Percentiles rank a stretch among this genome's conserved stretches.
phyloP scores from a whole-genome alignment of 169 alveolate genomes.

The Eimeria falciformis region DNA sequence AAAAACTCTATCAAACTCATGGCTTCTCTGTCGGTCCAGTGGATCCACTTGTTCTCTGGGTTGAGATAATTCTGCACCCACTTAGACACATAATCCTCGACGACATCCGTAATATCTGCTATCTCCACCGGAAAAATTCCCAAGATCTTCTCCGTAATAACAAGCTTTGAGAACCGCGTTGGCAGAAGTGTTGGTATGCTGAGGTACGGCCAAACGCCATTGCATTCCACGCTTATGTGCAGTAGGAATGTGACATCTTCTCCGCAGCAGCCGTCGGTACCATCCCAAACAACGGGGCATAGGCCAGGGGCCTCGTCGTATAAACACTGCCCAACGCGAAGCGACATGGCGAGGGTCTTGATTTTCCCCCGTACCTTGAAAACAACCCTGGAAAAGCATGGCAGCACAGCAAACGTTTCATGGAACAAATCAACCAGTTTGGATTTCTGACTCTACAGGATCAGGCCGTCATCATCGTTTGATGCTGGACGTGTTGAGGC shows the following conservation, averaged over 20 bases:
- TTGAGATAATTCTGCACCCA: constrained; percentile 21
- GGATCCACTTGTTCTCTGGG: constrained; percentile 54
- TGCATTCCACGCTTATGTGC: constrained; percentile 36
- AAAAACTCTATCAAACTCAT: constrained; percentile 26
- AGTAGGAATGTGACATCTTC: constrained; percentile 32
- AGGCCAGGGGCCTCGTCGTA: constrained; percentile 47
- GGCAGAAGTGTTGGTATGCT: not conserved
- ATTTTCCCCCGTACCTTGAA: constrained; percentile 10
- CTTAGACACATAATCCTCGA: constrained; percentile 46
- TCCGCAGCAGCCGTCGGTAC: constrained; percentile 75
- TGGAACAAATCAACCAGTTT: no score
- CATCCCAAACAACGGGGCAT: constrained; percentile 73
- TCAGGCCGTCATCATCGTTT: no score
- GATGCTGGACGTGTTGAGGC: no score
- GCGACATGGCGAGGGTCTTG: constrained; percentile 49
- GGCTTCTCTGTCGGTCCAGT: constrained; percentile 41
- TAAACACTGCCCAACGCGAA: constrained; percentile 72
- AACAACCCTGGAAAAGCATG: constrained; percentile 22
- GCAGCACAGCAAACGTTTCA: not conserved
- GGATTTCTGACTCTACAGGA: no score
- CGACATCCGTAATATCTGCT: constrained; percentile 61
- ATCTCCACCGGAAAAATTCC: constrained; percentile 65
- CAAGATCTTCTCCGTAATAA: constrained; percentile 44
- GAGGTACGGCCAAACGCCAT: constrained; percentile 17
- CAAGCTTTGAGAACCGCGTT: constrained; percentile 46